phyloP scores from a whole-genome alignment of 371 early-diverging fungal species.

The Mucor velutinosus region DNA sequence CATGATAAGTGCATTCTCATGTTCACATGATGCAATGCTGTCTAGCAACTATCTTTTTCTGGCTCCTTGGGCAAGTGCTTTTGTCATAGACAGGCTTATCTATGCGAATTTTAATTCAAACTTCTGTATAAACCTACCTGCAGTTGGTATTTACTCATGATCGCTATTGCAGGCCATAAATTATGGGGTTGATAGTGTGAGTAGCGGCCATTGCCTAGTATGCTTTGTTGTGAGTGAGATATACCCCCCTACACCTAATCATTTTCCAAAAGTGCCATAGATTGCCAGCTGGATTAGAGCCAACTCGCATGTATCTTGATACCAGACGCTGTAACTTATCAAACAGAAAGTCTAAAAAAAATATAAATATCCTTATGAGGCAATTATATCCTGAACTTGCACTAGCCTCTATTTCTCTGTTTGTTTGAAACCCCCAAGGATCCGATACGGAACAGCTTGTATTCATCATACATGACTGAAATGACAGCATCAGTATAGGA shows the following conservation, averaged over 20 bases:
- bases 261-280: conserved; percentile 34
- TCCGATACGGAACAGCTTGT: conserved; percentile 81
- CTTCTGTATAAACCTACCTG: background rate
- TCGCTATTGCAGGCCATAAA: conserved; percentile 58
- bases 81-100: conserved; percentile 44
- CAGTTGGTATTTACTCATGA: background rate
- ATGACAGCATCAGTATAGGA: conserved; percentile 70
- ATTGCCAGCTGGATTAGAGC: conserved; percentile 83
- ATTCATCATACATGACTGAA: conserved; percentile 82
- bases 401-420: conserved; percentile 9
- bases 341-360: conserved; percentile 12
- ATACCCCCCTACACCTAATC: too few relatives aligned
- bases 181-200: too few relatives aligned
- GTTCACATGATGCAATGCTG: conserved; percentile 72
- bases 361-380: conserved; percentile 8
- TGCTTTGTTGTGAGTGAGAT: too few relatives aligned
- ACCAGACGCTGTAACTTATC: conserved; percentile 56
- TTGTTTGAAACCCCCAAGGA: conserved; percentile 78
- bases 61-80: conserved; percentile 63
- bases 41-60: conserved; percentile 73
- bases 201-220: too few relatives aligned
- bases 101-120: background rate
- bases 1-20: conserved; percentile 12
- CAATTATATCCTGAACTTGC: background rate
- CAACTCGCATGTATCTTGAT: conserved; percentile 56